Conservation (phyloP, 495 filamentous ascomycete species). For the Haplographium delicatum region DNA sequence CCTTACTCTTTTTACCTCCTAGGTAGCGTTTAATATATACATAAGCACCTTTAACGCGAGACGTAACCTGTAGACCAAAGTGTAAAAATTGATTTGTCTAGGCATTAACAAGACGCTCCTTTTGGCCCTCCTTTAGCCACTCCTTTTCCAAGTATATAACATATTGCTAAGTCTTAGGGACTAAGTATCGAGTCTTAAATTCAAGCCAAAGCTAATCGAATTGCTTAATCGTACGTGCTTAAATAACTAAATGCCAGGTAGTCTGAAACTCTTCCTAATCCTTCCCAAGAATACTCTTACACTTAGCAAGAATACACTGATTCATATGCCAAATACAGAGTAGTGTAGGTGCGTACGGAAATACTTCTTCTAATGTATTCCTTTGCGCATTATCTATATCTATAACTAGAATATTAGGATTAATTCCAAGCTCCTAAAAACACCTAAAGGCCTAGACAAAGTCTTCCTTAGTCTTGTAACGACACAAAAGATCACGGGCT, state of each 20-base stretch:
- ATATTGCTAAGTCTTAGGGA: not conserved
- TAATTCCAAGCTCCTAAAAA: not conserved
- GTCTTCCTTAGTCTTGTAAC: not conserved
- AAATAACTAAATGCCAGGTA: not conserved
- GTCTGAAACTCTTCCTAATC: not conserved
- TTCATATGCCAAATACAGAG: slow-evolving; percentile 1
- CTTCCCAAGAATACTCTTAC: not conserved
- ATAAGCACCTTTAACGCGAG: not conserved
- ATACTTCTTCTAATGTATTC: not conserved
- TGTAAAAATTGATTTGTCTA: not conserved
- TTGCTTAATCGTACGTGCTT: slow-evolving; percentile 2
- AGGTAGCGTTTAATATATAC: not conserved
- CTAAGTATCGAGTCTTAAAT: not conserved
- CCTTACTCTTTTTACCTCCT: not conserved
- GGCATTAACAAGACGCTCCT: not conserved
- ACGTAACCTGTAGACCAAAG: not conserved
- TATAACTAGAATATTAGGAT: not conserved
- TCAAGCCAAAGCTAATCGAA: not conserved
- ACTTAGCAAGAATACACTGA: not conserved
- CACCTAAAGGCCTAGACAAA: not conserved
- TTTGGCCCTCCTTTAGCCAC: not conserved
- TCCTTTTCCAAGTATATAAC: not conserved
- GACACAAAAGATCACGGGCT: too few relatives aligned
- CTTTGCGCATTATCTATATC: not conserved
- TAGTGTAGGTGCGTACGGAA: not conserved